Base-by-base conservation (phyloP, 2,329 filamentous ascomycete genomes). In the Parastagonospora nodorum region DNA sequence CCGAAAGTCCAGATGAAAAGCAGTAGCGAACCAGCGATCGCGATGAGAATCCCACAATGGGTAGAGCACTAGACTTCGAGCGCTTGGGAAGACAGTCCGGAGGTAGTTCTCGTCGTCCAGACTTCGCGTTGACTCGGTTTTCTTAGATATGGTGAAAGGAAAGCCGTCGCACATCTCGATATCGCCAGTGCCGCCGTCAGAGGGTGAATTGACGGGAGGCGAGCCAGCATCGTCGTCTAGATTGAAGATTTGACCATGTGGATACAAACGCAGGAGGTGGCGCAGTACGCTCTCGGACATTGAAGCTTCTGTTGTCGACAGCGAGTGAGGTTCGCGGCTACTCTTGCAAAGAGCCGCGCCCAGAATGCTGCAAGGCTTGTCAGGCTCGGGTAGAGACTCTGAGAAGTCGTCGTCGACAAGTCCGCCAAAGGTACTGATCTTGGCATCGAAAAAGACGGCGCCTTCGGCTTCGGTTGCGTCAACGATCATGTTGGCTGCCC, bases 11-110 rank as follows among this genome's bases (percentile, higher is more conserved):
- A 75, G 8, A 72, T 68, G 27, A 75, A 75, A 57, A n/a, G 66
- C 64, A 29, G 68, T 72, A 5, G 72, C 69, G 53, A 67, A 75
- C 67, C 72, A 76, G 27, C 72, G 60, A 15, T 74, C 69, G 12
- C 69, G 67, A 40, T 72, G 71, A 2, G 66, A 63, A 45, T 77
- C 73, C 70, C 73, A 76, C 10, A 77, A 43, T 1, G 74, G 74
- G 50, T 74, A 74, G 9, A 75, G 54, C 0, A 74, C 64, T 2
- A 76, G 50, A 46, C 71, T 74, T 27, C 69, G 67, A 7, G 74
- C 74, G 30, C 60, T 64, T 0, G 73, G 74, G 35, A 74, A 73
- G 1, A 67, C 53, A 29, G 64, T 67, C 38, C 64, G 62, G 2
- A 74, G 55, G 14, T 68, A 60, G 40, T 58, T 63, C 40, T 72